Conservation (phyloP, 495 filamentous ascomycete genomes). For the Penicillium antarcticum region DNA sequence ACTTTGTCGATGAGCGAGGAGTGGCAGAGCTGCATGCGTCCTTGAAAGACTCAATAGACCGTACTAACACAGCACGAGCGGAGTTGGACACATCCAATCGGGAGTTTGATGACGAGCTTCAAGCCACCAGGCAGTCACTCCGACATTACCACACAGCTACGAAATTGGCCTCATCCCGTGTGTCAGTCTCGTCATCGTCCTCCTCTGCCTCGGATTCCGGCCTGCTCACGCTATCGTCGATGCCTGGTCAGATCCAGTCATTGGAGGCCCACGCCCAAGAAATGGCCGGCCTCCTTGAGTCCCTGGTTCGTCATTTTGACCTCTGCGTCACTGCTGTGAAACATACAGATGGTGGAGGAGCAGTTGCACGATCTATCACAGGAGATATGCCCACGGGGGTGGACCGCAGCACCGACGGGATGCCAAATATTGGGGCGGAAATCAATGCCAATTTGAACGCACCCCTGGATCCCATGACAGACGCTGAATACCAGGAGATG, state of each 20-base stretch:
- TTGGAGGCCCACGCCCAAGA: constrained; percentile 76
- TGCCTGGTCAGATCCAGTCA: constrained; percentile 65
- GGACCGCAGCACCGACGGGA: constrained; percentile 43
- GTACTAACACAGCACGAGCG: constrained; percentile 51
- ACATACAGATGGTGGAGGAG: constrained; percentile 84
- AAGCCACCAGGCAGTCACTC: constrained; percentile 59
- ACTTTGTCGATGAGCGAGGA: constrained; percentile 83
- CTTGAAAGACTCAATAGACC: constrained; percentile 66
- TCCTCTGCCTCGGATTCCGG: constrained; percentile 34
- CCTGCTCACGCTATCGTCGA: constrained; percentile 44
- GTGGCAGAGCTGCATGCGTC: constrained; percentile 65
- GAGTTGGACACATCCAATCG: constrained; percentile 46
- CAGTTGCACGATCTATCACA: constrained; percentile 59
- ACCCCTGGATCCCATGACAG: constrained; percentile 65
- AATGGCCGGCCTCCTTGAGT: constrained; percentile 79
- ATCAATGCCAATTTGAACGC: constrained; percentile 47
- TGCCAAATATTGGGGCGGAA: constrained; percentile 57
- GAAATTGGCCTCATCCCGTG: constrained; percentile 38
- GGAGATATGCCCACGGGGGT: constrained; percentile 60
- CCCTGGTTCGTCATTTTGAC: constrained; percentile 88
- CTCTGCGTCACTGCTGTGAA: constrained; percentile 89
- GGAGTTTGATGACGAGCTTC: constrained; percentile 56
- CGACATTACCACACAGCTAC: constrained; percentile 38
- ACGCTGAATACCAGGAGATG: constrained; percentile 78
- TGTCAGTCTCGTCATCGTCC: constrained; percentile 39